phyloP scores from a whole-genome alignment of 2,329 filamentous ascomycete species.

The Calonectria pauciramosa region DNA sequence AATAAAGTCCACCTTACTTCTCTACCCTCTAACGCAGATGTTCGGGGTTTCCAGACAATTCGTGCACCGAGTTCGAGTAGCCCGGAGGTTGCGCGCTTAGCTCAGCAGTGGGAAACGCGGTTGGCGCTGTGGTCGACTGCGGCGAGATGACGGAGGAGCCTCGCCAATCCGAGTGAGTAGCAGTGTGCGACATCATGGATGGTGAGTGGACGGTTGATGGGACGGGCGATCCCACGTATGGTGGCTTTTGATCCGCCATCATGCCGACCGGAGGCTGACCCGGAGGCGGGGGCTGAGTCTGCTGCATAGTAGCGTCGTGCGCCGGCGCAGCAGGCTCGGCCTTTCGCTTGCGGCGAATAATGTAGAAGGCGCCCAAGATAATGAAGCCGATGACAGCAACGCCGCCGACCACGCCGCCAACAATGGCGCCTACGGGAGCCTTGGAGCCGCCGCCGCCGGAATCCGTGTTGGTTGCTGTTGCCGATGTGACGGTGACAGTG shows the following conservation, averaged over 20 bases:
- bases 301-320: neutral
- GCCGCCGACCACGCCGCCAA: neutral
- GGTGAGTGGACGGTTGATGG: neutral
- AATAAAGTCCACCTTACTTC: neutral
- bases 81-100: neutral
- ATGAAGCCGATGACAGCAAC: neutral
- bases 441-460: neutral
- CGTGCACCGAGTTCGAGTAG: neutral
- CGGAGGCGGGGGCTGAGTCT: neutral
- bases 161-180: neutral
- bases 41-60: neutral
- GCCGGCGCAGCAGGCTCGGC: neutral
- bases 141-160: neutral
- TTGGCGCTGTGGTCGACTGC: neutral
- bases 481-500: neutral
- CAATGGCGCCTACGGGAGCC: neutral
- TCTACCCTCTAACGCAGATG: neutral
- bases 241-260: neutral
- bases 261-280: neutral
- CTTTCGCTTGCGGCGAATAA: slow-evolving; percentile 1
- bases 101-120: neutral
- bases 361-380: neutral
- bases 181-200: neutral
- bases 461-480: neutral
- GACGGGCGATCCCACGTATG: neutral